Evolutionary conservation across 129 eudicot species (phyloP).

Genomic region (Calendula officinalis): DNA sequence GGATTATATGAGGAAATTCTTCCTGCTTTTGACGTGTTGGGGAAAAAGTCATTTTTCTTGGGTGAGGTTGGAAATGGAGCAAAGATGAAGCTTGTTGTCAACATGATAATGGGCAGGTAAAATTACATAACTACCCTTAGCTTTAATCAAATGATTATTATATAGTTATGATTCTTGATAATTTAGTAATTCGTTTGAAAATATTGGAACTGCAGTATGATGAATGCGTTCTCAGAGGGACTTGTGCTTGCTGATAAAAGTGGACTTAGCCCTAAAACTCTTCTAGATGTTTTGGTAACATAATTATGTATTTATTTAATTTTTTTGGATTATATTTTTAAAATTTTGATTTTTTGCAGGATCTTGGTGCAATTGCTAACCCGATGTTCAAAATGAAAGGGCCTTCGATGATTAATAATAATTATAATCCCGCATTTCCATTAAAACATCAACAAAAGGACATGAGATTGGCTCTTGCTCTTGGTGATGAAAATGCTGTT

Average conservation of each 20-base stretch:
- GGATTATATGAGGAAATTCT: constrained; percentile 66
- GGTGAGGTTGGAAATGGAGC: constrained; percentile 97
- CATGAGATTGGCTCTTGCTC: constrained; percentile 97
- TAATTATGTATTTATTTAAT: background rate
- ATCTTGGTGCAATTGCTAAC: constrained; percentile 89
- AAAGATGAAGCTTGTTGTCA: constrained; percentile 96
- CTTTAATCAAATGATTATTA: constrained; percentile 5
- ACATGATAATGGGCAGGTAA: constrained; percentile 99
- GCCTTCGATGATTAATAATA: constrained; percentile 71
- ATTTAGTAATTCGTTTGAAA: background rate
- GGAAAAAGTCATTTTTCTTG: constrained; percentile 89
- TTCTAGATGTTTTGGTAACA: constrained; percentile 90
- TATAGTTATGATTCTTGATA: constrained; percentile 3
- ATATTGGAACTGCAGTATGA: constrained; percentile 62
- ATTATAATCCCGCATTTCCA: constrained; percentile 85
- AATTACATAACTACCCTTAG: background rate
- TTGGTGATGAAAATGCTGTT: constrained; percentile 84
- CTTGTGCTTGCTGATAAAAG: constrained; percentile 89
- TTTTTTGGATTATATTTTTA: background rate
- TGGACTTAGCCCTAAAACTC: constrained; percentile 77
- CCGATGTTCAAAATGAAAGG: constrained; percentile 99
- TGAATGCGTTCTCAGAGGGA: constrained; percentile 96
- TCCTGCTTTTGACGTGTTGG: constrained; percentile 90
- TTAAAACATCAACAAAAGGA: constrained; percentile 97
- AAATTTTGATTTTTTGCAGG: constrained; percentile 42